Conservation (phyloP, 495 filamentous ascomycete genomes). For the Terfezia boudieri region DNA sequence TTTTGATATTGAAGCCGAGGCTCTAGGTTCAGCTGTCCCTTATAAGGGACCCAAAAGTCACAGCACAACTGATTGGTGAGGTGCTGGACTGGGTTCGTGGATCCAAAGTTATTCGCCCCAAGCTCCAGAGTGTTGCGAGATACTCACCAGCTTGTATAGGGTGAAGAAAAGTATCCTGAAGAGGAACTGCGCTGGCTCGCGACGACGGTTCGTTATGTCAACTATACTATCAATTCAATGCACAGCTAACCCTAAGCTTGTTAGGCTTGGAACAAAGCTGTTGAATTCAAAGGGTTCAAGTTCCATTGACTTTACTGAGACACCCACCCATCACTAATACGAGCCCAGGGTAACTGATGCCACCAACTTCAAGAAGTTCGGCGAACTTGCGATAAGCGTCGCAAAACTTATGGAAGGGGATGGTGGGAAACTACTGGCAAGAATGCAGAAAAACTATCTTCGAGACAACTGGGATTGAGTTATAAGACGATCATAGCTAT, state of each 20-base stretch:
- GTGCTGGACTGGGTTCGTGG: slow-evolving; percentile 27
- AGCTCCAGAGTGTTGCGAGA: neutral
- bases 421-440: neutral
- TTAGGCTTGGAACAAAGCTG: slow-evolving; percentile 15
- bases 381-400: slow-evolving; percentile 11
- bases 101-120: slow-evolving; percentile 22
- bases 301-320: neutral
- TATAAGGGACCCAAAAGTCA: slow-evolving; percentile 15
- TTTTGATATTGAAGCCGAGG: neutral
- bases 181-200: slow-evolving; percentile 63
- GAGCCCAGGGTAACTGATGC: slow-evolving; percentile 6
- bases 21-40: slow-evolving; percentile 12
- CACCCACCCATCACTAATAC: slow-evolving; percentile 1
- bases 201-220: slow-evolving; percentile 1
- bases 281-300: slow-evolving; percentile 14
- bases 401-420: slow-evolving; percentile 3
- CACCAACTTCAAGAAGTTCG: slow-evolving; percentile 9
- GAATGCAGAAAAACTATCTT: too few species aligned
- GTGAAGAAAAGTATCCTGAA: slow-evolving; percentile 32
- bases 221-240: too few species aligned
- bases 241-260: too few species aligned
- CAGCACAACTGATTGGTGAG: slow-evolving; percentile 36
- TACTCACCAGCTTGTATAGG: too few species aligned
- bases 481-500: too few species aligned
- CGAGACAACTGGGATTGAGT: too few species aligned